Percentiles rank a stretch among this genome's conserved stretches.
Conservation (phyloP, 2,329 filamentous ascomycete genomes). For the Aphanocladium album region DNA sequence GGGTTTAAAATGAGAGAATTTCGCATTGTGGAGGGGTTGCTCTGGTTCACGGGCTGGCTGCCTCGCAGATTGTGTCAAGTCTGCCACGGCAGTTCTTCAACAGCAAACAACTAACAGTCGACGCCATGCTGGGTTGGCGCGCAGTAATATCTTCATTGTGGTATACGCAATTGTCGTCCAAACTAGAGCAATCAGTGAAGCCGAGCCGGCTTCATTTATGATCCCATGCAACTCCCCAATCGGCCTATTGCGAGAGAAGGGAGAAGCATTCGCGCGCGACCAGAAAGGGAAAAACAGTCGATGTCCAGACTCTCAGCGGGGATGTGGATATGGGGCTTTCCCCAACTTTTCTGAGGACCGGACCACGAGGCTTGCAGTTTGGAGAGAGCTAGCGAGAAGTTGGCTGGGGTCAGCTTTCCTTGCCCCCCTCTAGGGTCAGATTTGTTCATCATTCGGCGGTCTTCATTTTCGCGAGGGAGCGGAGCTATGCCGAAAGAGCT, state of each 20-base stretch:
- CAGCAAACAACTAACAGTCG: not conserved
- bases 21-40: not conserved
- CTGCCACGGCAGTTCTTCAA: not conserved
- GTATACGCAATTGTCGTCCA: not conserved
- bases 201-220: no score
- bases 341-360: conserved; percentile 1
- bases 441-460: not conserved
- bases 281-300: not conserved
- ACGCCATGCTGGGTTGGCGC: no score
- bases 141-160: not conserved
- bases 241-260: no score
- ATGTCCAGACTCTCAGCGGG: not conserved
- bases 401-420: not conserved
- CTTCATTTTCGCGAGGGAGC: not conserved
- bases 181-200: no score
- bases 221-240: no score
- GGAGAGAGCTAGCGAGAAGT: not conserved
- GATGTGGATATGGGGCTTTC: conserved; percentile 4
- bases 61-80: not conserved
- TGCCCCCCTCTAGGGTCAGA: not conserved
- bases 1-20: not conserved
- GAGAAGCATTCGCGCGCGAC: no score
- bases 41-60: not conserved
- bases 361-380: not conserved
- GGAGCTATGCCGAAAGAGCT: not conserved